Percentiles rank a stretch among this genome's conserved stretches.
These are phyloP conservation scores for Kluyveromyces wickerhamii DNA, from an alignment of 805 yeast genomes.

Conservation along the genomic window DNA sequence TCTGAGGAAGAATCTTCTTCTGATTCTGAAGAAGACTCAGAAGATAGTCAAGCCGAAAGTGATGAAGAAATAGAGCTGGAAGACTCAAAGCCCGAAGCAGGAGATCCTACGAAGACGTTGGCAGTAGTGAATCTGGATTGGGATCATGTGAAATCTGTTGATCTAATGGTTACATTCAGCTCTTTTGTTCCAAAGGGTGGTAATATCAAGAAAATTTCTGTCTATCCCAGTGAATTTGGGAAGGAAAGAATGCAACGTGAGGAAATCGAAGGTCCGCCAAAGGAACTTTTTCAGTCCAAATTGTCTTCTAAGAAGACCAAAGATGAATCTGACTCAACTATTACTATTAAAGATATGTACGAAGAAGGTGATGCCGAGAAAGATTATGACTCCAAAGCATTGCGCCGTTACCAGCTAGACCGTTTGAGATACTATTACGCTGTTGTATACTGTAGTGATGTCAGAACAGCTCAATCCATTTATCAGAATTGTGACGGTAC, in stretches of 20 bases:
- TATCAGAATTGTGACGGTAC: constrained; percentile 90
- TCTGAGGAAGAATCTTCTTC: constrained; percentile 40
- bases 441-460: constrained; percentile 71
- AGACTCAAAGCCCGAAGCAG: constrained; percentile 61
- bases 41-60: constrained; percentile 36
- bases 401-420: constrained; percentile 88
- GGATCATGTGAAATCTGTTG: constrained; percentile 88
- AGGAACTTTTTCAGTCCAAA: constrained; percentile 58
- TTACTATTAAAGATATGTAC: constrained; percentile 62
- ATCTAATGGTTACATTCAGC: constrained; percentile 79
- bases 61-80: constrained; percentile 50
- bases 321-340: constrained; percentile 43
- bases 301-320: constrained; percentile 31
- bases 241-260: constrained; percentile 86
- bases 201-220: constrained; percentile 53
- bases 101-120: constrained; percentile 73
- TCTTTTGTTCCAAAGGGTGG: constrained; percentile 80
- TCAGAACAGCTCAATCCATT: constrained; percentile 61
- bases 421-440: constrained; percentile 91
- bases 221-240: constrained; percentile 89
- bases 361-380: constrained; percentile 75
- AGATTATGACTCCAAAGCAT: constrained; percentile 76
- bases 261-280: constrained; percentile 88
- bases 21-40: constrained; percentile 37
- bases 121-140: constrained; percentile 97